These are phyloP conservation scores for Cnidoscolus chayamansa DNA, from an alignment of 441 rosid species.

Conservation along the genomic window DNA sequence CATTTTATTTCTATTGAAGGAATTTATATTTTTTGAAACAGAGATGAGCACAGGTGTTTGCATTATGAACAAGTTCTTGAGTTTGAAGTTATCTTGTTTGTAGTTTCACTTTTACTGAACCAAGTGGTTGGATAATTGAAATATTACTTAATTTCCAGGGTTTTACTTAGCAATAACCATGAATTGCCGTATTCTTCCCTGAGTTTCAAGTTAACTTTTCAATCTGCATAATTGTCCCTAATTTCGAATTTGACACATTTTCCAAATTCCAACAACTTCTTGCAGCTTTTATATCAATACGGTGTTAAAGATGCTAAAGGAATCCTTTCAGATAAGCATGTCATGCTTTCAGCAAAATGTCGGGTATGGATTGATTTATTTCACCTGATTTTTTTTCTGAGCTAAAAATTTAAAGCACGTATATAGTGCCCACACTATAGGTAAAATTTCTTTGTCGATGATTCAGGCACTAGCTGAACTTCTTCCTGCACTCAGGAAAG, in stretches of 20 bases:
- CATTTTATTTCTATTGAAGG: too few species aligned
- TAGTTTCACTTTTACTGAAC: too few species aligned
- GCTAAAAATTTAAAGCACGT: neutral
- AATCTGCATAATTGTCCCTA: too few species aligned
- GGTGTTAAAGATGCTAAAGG: slow-evolving; percentile 58
- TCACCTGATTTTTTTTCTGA: neutral
- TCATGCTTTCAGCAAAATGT: slow-evolving; percentile 92
- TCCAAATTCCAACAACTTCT: slow-evolving; percentile 9
- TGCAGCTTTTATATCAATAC: slow-evolving; percentile 68
- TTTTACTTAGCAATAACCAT: too few species aligned
- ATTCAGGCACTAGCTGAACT: slow-evolving; percentile 65
- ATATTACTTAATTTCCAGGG: too few species aligned
- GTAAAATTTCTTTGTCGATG: slow-evolving; percentile 14
- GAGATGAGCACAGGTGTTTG: too few species aligned
- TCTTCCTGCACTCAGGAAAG: slow-evolving; percentile 62
- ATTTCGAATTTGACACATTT: neutral
- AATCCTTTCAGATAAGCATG: slow-evolving; percentile 76
- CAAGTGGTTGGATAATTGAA: too few species aligned
- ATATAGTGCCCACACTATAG: neutral
- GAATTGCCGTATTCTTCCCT: too few species aligned
- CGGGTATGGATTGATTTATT: slow-evolving; percentile 45
- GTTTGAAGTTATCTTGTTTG: too few species aligned
- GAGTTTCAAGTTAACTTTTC: too few species aligned
- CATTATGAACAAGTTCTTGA: too few species aligned
- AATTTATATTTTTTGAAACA: too few species aligned